These are phyloP conservation scores for Ascochyta clinopodiicola DNA, from an alignment of 2,329 filamentous ascomycete genomes.

Conservation along the genomic window DNA sequence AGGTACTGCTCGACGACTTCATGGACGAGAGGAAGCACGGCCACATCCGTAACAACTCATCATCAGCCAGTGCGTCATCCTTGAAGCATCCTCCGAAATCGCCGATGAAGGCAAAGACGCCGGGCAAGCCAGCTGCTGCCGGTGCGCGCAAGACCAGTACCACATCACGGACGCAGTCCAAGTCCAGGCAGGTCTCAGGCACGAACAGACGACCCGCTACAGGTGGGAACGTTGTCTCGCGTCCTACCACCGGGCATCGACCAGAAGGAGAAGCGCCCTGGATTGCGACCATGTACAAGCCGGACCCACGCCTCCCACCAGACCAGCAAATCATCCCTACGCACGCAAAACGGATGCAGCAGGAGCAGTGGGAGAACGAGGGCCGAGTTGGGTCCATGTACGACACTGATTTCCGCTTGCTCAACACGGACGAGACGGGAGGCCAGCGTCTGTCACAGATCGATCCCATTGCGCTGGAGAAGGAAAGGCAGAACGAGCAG, in stretches of 20 bases:
- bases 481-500: conserved; percentile 33
- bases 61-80: conserved; percentile 34
- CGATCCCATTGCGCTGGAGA: conserved; percentile 38
- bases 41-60: conserved; percentile 30
- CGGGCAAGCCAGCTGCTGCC: conserved; percentile 47
- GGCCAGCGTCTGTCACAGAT: conserved; percentile 43
- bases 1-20: conserved; percentile 59
- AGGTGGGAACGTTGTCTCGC: conserved; percentile 61
- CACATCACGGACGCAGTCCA: conserved; percentile 36
- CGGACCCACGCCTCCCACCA: conserved; percentile 89
- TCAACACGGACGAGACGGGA: conserved; percentile 68
- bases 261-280: conserved; percentile 96
- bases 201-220: conserved; percentile 65
- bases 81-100: conserved; percentile 40
- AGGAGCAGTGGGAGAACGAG: conserved; percentile 94
- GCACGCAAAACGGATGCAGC: conserved; percentile 86
- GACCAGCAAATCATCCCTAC: conserved; percentile 96
- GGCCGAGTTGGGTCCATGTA: conserved; percentile 85
- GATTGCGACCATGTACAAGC: conserved; percentile 93
- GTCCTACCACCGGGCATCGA: conserved; percentile 68
- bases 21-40: conserved; percentile 24
- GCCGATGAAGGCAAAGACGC: conserved; percentile 51
- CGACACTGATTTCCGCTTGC: conserved; percentile 83
- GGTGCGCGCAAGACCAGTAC: conserved; percentile 42
- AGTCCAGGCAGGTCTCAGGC: conserved; percentile 42